Evolutionary conservation across 352 stramenopile genomes (phyloP).

Genomic region (Phytophthora nicotianae): DNA sequence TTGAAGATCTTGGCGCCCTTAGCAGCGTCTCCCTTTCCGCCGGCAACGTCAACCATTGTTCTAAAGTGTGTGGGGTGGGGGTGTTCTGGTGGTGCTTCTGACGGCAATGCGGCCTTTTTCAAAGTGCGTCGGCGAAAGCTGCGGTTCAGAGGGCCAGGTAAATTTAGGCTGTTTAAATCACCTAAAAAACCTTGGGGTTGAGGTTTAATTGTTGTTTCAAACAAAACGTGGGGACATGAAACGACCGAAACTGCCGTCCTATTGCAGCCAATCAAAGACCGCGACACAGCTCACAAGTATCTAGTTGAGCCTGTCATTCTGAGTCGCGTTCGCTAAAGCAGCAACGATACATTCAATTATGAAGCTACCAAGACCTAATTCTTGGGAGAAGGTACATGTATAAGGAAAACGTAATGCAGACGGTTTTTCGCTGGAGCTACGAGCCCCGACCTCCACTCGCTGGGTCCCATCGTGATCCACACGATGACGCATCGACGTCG

Average conservation of each 20-base stretch:
- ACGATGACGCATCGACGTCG: conserved; percentile 7
- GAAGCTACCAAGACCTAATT: not conserved
- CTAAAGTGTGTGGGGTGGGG: conserved; percentile 8
- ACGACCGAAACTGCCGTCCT: conserved; percentile 15
- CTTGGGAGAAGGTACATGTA: no score
- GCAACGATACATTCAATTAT: not conserved
- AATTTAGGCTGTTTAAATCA: not conserved
- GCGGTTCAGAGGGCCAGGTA: not conserved
- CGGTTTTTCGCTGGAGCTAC: no score
- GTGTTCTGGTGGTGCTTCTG: conserved; percentile 39
- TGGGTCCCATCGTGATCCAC: not conserved
- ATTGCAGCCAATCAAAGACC: conserved; percentile 18
- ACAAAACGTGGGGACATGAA: conserved; percentile 33
- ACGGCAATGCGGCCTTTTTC: conserved; percentile 40
- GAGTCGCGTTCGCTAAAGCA: not conserved
- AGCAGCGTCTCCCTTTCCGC: conserved; percentile 71
- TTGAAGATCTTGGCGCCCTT: conserved; percentile 97
- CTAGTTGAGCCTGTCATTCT: not conserved
- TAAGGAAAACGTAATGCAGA: no score
- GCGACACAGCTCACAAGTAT: not conserved
- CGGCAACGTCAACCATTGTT: conserved; percentile 51
- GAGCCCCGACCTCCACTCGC: no score
- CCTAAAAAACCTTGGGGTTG: conserved; percentile 16
- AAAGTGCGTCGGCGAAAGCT: conserved; percentile 41
- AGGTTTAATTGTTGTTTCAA: conserved; percentile 19